Evolutionary conservation across 2,329 filamentous ascomycete genomes (phyloP).

Genomic region (Diaporthe aspalathi): DNA sequence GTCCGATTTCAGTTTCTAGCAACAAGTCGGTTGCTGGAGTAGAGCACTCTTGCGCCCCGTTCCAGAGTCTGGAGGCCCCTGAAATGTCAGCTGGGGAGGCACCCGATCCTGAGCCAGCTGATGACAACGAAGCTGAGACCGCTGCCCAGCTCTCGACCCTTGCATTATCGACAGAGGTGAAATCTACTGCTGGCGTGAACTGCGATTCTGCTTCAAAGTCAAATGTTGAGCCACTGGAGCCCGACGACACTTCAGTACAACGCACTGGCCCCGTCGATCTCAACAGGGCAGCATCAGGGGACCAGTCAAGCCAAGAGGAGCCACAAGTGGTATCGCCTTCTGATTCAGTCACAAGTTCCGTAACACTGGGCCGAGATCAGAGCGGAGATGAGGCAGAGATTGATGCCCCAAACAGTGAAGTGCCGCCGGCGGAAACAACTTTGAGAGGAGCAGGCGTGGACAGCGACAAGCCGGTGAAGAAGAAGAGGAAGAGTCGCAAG

Average conservation of each 20-base stretch:
- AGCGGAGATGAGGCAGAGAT: not conserved
- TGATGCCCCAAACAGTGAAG: no score
- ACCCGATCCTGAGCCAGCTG: not conserved
- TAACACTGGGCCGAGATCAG: not conserved
- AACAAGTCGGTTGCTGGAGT: not conserved
- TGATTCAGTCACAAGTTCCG: conserved; percentile 24
- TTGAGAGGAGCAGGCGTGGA: conserved; percentile 11
- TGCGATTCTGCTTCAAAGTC: not conserved
- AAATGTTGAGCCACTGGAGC: not conserved
- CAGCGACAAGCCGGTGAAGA: conserved; percentile 3
- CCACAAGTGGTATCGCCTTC: not conserved
- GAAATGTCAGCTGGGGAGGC: not conserved
- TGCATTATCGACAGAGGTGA: not conserved
- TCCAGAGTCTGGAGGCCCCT: not conserved
- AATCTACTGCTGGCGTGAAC: not conserved
- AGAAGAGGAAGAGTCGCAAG: conserved; percentile 21
- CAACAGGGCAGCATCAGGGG: not conserved
- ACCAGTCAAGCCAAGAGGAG: not conserved
- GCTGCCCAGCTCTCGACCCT: not conserved
- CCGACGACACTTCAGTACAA: not conserved
- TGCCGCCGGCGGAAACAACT: not conserved
- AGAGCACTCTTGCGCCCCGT: not conserved
- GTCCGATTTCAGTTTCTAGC: not conserved
- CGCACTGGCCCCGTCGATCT: not conserved
- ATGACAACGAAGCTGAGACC: no score